Percentiles rank a stretch among this genome's conserved stretches.
Conservation (phyloP, 257 asterid genomes). For the Thymus quinquecostatus region DNA sequence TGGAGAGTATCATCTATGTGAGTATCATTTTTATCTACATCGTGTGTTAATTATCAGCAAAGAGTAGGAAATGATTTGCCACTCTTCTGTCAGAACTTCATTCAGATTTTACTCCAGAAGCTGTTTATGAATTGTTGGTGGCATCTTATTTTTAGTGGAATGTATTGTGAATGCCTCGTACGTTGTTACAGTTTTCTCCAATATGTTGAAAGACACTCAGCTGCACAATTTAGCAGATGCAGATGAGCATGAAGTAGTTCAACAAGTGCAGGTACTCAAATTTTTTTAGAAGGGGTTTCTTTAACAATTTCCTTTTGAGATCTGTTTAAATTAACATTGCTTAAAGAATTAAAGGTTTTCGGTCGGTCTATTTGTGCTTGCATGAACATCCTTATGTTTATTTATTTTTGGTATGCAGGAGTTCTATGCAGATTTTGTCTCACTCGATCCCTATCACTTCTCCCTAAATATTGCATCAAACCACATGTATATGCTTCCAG, state of each 20-base stretch:
- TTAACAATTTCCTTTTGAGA: neutral
- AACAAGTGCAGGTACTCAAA: conserved; percentile 84
- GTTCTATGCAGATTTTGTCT: conserved; percentile 90
- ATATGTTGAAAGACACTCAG: conserved; percentile 91
- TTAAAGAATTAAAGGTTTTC: neutral
- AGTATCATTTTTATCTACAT: conserved; percentile 38
- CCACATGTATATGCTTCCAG: conserved; percentile 89
- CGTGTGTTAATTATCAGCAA: neutral
- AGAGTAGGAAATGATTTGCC: conserved; percentile 5
- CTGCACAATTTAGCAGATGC: conserved; percentile 95
- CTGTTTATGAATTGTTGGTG: conserved; percentile 25
- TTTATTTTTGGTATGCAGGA: conserved; percentile 64
- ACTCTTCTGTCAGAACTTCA: conserved; percentile 17
- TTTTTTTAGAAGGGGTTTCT: conserved; percentile 10
- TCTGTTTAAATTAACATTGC: neutral
- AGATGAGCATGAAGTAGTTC: conserved; percentile 92
- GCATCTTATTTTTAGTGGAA: conserved; percentile 16
- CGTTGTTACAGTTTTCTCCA: conserved; percentile 84
- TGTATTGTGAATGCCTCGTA: conserved; percentile 23
- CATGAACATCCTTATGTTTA: conserved; percentile 24
- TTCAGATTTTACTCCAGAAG: conserved; percentile 14
- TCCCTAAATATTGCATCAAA: conserved; percentile 73
- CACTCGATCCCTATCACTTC: conserved; percentile 83
- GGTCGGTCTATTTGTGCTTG: neutral
- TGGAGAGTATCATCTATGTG: conserved; percentile 98